Evolutionary conservation across 176 grass and related monocot genomes (phyloP), one percentile per base, ranked within the genome.

Genomic region (Metroxylon sagu): DNA sequence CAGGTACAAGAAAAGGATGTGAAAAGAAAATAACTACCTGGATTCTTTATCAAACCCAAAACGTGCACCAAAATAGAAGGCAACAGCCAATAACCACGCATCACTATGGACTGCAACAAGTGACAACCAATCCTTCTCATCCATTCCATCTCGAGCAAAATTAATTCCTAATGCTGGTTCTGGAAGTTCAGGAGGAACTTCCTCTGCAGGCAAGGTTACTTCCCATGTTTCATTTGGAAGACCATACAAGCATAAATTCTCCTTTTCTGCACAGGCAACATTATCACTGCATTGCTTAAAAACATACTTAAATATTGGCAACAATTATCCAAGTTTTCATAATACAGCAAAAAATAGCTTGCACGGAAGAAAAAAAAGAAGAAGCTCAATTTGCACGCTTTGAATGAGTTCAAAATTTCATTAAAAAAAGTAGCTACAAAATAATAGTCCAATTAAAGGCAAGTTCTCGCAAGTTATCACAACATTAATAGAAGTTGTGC

Each of bases 51-150:
- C 82, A n/a, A 89, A 89, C 56, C 79, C 79, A 78, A 83, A 85
- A 29, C 85, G 82, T 55, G 73, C 72, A 26, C 85, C 89, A 61
- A 85, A 86, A 77, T 85, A 95, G 51, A 95, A 89, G 17, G 89
- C 70, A 56, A 95, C 82, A 62, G 82, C 56, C n/a, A 89, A 60
- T 25, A 95, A 66, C 89, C 89, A 95, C 7, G 89, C 72, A 66
- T 95, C 89, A 63, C 89, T 95, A 65, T 89, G 82, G 80, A 89
- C 82, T 48, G 89, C 89, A 75, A 89, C 85, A 29, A 95, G 73
- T 16, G 61, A 71, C 48, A 95, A 19, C 89, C 89, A 95, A 70
- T 83, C 89, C 21, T 75, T 83, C 79, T 77, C 78, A 21, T 58
- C 56, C 89, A 95, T 95, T 66, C 82, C 85, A 70, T 89, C 79